phyloP scores from a whole-genome alignment of 306 rosid genomes.

The Vachellia pachyceras region DNA sequence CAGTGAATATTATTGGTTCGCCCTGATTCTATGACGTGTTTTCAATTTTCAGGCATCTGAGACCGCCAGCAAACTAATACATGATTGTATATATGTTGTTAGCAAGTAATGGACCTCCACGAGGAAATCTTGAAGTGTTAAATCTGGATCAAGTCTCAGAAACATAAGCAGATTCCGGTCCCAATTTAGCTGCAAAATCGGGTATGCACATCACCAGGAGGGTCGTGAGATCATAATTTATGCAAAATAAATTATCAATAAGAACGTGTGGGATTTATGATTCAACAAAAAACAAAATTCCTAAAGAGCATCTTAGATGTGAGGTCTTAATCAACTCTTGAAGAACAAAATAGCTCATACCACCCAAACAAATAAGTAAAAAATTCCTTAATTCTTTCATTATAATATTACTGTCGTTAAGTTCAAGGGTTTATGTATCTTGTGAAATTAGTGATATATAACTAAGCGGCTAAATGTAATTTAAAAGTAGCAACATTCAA shows the following conservation, averaged over 20 bases:
- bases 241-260: not conserved
- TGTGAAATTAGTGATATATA: not conserved
- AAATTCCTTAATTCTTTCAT: not conserved
- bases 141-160: not conserved
- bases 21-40: slow-evolving; percentile 3
- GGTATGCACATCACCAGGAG: not conserved
- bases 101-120: slow-evolving; percentile 11
- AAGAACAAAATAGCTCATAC: not conserved
- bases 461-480: not conserved
- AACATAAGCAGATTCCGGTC: not conserved
- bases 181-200: slow-evolving; percentile 10
- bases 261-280: not conserved
- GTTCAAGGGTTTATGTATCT: not conserved
- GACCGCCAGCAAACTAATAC: slow-evolving; percentile 2
- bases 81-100: not conserved
- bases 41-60: not conserved
- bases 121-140: slow-evolving; percentile 10
- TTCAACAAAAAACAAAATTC: not conserved
- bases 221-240: not conserved
- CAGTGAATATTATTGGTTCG: not conserved
- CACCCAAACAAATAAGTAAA: not conserved
- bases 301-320: not conserved
- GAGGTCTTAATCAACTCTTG: not conserved
- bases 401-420: not conserved
- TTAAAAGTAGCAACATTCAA: not conserved